Base-by-base conservation (phyloP, 2,329 filamentous ascomycete genomes). In the Aspergillus tubingensis region DNA sequence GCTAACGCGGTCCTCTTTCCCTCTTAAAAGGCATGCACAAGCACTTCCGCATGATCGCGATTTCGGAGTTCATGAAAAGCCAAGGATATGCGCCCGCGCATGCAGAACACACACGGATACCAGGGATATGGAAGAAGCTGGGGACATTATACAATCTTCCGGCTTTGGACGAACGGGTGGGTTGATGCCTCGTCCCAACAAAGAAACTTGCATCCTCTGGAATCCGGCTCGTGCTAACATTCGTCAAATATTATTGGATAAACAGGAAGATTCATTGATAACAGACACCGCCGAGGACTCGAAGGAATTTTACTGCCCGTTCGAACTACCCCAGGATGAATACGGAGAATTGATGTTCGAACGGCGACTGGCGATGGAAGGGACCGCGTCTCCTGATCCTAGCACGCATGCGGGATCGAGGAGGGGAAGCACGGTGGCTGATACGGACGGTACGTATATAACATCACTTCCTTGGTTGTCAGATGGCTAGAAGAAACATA, bases 61-160 rank as follows among this genome's bases (percentile, higher is more conserved):
- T 97, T 60, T 89, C 89, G 48, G 88, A 93, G 67, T 86, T 91
- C 68, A 80, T 96, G 62, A 87, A 89, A 66, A 91, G 90, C 67
- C 90, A 93, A 75, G 92, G 92, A 85, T 92, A 75, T 85, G 89
- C 54, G 83, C 89, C 70, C 68, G 86, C 66, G 81, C 87, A 72
- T 21, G 75, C 79, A 67, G 84, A 85, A 15, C 95, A 99, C 79
- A 97, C 92, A 43, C 89, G 90, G 61, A 95, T 96, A 67, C 89
- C 91, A 0, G 90, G 91, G 43, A 96, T 99, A 65, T 98, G 95
- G 94, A 83, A 85, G 67, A 98, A 98, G 77, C 83, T 99, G 10
- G 80, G 84, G 32, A 87, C 87, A 36, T 86, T 95, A 63, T 99
- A 96, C 79, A 91, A 96, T 76, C 85, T 98, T 30, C 86, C 90